phyloP scores from a whole-genome alignment of 768 basidiomycete genomes.

The Rhizopogon roseolus region DNA sequence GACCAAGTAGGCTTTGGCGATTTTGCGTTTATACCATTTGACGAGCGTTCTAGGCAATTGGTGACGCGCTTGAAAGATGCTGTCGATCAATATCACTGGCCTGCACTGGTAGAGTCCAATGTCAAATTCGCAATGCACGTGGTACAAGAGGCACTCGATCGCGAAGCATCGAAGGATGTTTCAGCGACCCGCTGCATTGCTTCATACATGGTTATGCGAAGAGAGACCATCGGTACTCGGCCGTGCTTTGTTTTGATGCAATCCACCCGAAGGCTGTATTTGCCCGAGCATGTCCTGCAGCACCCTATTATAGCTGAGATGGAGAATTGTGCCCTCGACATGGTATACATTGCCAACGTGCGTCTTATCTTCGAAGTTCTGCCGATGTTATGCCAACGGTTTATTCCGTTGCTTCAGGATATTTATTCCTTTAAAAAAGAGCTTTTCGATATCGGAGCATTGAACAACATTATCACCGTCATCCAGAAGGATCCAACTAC shows the following conservation, averaged over 20 bases:
- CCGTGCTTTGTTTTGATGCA: conserved; percentile 7
- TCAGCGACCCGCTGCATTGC: conserved; percentile 15
- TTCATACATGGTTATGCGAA: conserved; percentile 22
- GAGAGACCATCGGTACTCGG: conserved; percentile 23
- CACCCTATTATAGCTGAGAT: conserved; percentile 19
- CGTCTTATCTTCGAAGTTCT: not conserved
- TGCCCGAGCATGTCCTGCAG: conserved; percentile 17
- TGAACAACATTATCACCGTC: conserved; percentile 19
- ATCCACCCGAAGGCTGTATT: conserved; percentile 20
- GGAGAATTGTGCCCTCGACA: conserved; percentile 16
- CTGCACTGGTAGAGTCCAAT: conserved; percentile 21
- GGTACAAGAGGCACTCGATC: conserved; percentile 22
- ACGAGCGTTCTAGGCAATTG: conserved; percentile 11
- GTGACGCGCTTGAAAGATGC: conserved; percentile 18
- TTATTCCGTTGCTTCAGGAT: conserved; percentile 9
- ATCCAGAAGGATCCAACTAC: conserved; percentile 15
- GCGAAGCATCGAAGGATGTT: conserved; percentile 14
- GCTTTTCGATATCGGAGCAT: conserved; percentile 14
- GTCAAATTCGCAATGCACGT: conserved; percentile 15
- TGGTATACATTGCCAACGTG: conserved; percentile 15
- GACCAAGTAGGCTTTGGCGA: conserved; percentile 14
- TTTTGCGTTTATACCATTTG: not conserved
- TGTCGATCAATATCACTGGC: conserved; percentile 23
- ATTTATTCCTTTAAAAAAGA: conserved; percentile 22
- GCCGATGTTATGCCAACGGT: not conserved